phyloP scores from a whole-genome alignment of 192 early-diverging fungal genomes.

The Coemansia sp. region DNA sequence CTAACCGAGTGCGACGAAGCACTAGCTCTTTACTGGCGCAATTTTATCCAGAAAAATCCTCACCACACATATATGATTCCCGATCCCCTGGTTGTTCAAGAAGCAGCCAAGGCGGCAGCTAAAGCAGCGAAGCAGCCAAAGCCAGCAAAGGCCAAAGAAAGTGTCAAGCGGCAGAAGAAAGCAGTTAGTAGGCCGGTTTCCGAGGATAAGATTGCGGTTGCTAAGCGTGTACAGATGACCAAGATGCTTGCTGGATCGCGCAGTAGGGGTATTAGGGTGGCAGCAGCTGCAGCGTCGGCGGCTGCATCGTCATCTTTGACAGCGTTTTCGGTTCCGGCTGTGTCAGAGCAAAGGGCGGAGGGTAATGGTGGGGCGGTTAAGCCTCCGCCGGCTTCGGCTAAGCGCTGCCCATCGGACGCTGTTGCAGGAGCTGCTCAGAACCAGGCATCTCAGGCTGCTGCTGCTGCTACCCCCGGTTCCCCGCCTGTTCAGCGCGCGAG shows the following conservation, averaged over 20 bases:
- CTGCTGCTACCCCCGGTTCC: neutral
- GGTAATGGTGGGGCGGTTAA: neutral
- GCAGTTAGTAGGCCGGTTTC: neutral
- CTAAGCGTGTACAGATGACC: conserved; percentile 35
- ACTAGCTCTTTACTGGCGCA: conserved; percentile 25
- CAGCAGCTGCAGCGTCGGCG: neutral
- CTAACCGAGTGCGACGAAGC: conserved; percentile 18
- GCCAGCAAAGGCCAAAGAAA: neutral
- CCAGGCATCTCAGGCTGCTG: neutral
- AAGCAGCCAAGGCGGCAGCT: neutral
- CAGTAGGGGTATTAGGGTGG: neutral
- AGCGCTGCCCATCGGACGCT: conserved; percentile 6
- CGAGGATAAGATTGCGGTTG: conserved; percentile 29
- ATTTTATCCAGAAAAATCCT: conserved; percentile 6
- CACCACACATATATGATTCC: neutral
- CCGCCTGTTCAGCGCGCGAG: conserved; percentile 20
- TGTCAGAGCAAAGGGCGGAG: too few relatives aligned
- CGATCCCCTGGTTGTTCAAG: neutral
- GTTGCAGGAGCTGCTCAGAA: neutral
- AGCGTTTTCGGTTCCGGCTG: too few relatives aligned
- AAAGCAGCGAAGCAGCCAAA: neutral
- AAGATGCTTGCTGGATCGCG: conserved; percentile 30
- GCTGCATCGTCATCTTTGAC: neutral
- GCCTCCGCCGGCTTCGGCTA: conserved; percentile 24
- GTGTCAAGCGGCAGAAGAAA: neutral